phyloP scores from a whole-genome alignment of 2,329 filamentous ascomycete species.

The Clarireedia sp. region DNA sequence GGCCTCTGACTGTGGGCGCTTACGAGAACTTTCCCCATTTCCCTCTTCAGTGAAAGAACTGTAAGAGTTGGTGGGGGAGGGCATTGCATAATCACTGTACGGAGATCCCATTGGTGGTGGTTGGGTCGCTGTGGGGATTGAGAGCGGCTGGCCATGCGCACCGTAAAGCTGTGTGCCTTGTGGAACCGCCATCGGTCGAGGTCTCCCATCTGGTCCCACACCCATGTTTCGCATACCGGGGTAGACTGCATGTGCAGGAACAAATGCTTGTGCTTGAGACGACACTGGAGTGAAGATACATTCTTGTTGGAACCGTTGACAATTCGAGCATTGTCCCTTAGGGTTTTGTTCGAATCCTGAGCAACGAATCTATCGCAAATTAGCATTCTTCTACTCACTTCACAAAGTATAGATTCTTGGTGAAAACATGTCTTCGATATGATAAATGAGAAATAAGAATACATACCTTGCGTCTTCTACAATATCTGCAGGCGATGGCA shows the following conservation, averaged over 20 bases:
- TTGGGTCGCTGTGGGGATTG: conserved; percentile 20
- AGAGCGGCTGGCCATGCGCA: conserved; percentile 33
- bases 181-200: conserved; percentile 24
- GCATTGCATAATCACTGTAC: conserved; percentile 27
- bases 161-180: conserved; percentile 31
- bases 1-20: conserved; percentile 29
- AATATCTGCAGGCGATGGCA: conserved; percentile 53
- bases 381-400: conserved; percentile 7
- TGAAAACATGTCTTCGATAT: neutral
- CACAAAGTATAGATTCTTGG: neutral
- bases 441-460: neutral
- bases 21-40: conserved; percentile 22
- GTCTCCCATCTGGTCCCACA: conserved; percentile 29
- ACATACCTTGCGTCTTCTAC: conserved; percentile 48
- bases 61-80: conserved; percentile 29
- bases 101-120: conserved; percentile 17
- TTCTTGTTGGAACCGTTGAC: conserved; percentile 65
- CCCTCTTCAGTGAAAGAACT: conserved; percentile 20
- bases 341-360: conserved; percentile 66
- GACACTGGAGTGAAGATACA: conserved; percentile 72
- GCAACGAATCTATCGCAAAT: conserved; percentile 55
- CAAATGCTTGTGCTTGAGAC: conserved; percentile 66
- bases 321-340: conserved; percentile 66
- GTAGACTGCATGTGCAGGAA: conserved; percentile 62
- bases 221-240: conserved; percentile 41